Evolutionary conservation across 768 basidiomycete genomes (phyloP).

Genomic region (Lactifluus subvellereus): DNA sequence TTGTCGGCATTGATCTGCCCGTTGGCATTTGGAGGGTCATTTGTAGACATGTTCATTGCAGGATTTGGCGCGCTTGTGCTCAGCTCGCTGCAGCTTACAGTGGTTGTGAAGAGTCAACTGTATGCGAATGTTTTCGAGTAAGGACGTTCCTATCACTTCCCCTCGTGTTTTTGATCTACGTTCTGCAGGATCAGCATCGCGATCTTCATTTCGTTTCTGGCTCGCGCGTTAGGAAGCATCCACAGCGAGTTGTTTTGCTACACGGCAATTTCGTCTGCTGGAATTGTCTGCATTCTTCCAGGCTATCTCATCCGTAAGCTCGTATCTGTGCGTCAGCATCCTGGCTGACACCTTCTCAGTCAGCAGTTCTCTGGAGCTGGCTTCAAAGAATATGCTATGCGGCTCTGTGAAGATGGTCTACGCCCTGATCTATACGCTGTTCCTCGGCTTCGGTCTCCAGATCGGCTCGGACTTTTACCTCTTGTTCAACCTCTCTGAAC

Average conservation of each 20-base stretch:
- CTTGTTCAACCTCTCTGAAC: constrained; percentile 53
- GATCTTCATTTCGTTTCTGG: constrained; percentile 70
- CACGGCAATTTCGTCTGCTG: constrained; percentile 80
- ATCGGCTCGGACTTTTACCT: constrained; percentile 77
- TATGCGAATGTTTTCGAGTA: constrained; percentile 91
- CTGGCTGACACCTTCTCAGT: constrained; percentile 36
- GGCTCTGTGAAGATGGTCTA: constrained; percentile 84
- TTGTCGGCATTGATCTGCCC: constrained; percentile 76
- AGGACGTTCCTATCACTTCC: constrained; percentile 28
- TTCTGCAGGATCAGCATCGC: constrained; percentile 65
- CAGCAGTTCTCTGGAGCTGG: constrained; percentile 74
- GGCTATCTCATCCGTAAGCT: constrained; percentile 71
- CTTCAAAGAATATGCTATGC: constrained; percentile 75
- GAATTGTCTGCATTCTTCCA: constrained; percentile 83
- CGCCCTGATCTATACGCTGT: constrained; percentile 75
- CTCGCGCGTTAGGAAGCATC: constrained; percentile 78
- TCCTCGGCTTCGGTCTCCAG: constrained; percentile 76
- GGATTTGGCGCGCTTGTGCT: constrained; percentile 63
- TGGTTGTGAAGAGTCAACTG: constrained; percentile 66
- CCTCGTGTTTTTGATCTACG: neutral
- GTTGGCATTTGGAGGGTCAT: constrained; percentile 77
- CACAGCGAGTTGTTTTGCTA: constrained; percentile 76
- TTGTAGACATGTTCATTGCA: constrained; percentile 76
- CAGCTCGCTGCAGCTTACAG: constrained; percentile 60
- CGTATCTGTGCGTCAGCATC: neutral